A percentile compares a stretch with the other conserved stretches of the same genome.
Evolutionary conservation across 1,284 basidiomycete species (phyloP).

Genomic region (Marasmius tenuissimus): DNA sequence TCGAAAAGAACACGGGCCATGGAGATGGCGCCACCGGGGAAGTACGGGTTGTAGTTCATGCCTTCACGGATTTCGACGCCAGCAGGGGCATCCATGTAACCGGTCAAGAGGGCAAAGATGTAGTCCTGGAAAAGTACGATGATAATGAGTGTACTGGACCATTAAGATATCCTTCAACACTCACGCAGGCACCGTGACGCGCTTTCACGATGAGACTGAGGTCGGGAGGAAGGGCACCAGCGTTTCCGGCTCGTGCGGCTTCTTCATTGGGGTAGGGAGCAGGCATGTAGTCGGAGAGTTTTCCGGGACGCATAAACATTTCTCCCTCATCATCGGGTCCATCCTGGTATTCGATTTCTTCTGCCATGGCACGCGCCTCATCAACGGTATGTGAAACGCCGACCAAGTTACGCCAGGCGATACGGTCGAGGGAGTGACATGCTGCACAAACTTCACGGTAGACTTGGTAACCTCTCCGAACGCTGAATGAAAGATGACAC

Average conservation of each 20-base stretch:
- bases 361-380: slow-evolving; percentile 91
- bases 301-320: slow-evolving; percentile 98
- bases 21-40: slow-evolving; percentile 96
- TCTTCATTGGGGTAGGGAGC: slow-evolving; percentile 97
- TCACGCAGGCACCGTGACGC: slow-evolving; percentile 92
- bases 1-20: slow-evolving; percentile 99
- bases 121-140: slow-evolving; percentile 71
- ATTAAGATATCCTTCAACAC: slow-evolving; percentile 19
- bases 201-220: slow-evolving; percentile 98
- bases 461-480: slow-evolving; percentile 97
- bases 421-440: slow-evolving; percentile 98
- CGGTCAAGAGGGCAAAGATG: slow-evolving; percentile 95
- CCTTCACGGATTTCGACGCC: slow-evolving; percentile 96
- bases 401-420: slow-evolving; percentile 99
- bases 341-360: slow-evolving; percentile 96
- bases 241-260: slow-evolving; percentile 93
- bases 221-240: slow-evolving; percentile 95
- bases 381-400: slow-evolving; percentile 96
- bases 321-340: slow-evolving; percentile 95
- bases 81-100: slow-evolving; percentile 96
- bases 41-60: slow-evolving; percentile 98
- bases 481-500: slow-evolving; percentile 48
- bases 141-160: background rate
- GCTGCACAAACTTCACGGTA: slow-evolving; percentile 99
- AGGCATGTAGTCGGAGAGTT: slow-evolving; percentile 96